A percentile compares a stretch with the other conserved stretches of the same genome.
Conservation (phyloP, 148 eudicot species). For the Nepenthes mirabilis region DNA sequence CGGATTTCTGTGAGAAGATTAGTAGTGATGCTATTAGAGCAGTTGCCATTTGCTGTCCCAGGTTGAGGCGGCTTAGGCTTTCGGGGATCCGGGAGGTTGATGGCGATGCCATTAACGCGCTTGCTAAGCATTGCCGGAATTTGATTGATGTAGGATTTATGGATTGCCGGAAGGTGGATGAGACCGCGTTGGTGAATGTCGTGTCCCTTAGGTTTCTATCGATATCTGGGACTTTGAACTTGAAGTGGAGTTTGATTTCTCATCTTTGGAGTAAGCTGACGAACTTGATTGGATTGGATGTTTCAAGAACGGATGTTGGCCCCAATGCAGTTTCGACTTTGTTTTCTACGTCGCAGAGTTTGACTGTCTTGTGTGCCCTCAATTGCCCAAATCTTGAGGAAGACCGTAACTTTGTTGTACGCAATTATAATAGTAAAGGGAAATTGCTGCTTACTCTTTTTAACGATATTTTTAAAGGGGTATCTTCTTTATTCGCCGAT, state of each 20-base stretch:
- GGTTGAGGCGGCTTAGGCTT: constrained; percentile 39
- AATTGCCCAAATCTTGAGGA: constrained; percentile 61
- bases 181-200: constrained; percentile 54
- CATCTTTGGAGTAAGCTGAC: constrained; percentile 63
- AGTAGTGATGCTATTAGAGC: constrained; percentile 70
- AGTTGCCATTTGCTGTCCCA: constrained; percentile 64
- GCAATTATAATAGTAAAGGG: constrained; percentile 36
- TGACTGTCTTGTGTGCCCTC: constrained; percentile 76
- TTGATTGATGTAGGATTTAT: constrained; percentile 72
- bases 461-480: constrained; percentile 50
- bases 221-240: constrained; percentile 64
- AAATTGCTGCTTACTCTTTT: constrained; percentile 50
- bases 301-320: constrained; percentile 71
- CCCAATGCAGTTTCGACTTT: constrained; percentile 42
- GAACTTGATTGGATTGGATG: constrained; percentile 65
- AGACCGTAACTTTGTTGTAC: constrained; percentile 35
- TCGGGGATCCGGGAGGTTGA: constrained; percentile 76
- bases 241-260: constrained; percentile 65
- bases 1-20: constrained; percentile 73
- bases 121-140: constrained; percentile 44
- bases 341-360: constrained; percentile 33
- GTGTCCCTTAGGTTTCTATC: constrained; percentile 55
- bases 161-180: constrained; percentile 77
- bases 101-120: constrained; percentile 52
- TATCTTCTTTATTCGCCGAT: constrained; percentile 50